A percentile compares a stretch with the other conserved stretches of the same genome.
Conservation (phyloP, 257 asterid genomes). For the Petunia secreta region DNA sequence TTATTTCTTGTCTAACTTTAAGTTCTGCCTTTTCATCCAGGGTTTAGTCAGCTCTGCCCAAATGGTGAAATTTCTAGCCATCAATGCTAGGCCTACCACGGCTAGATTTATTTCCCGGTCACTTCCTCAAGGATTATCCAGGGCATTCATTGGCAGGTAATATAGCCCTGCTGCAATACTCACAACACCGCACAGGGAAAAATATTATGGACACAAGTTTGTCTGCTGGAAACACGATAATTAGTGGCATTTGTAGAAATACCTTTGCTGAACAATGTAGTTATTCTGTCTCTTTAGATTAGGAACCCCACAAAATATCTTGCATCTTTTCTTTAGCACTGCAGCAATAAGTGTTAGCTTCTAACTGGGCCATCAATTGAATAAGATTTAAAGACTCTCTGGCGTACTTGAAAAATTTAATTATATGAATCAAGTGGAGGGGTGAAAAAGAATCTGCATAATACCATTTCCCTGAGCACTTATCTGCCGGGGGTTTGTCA, state of each 20-base stretch:
- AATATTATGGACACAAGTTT: neutral
- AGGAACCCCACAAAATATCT: neutral
- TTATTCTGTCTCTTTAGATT: neutral
- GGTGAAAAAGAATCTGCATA: neutral
- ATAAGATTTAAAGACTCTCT: neutral
- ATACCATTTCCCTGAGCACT: neutral
- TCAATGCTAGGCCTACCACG: conserved; percentile 93
- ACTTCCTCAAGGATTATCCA: conserved; percentile 82
- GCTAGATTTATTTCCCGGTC: conserved; percentile 81
- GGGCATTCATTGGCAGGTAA: conserved; percentile 96
- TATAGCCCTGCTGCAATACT: neutral
- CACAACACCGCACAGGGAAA: neutral
- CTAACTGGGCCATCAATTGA: neutral
- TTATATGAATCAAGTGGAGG: neutral
- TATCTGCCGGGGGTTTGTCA: neutral
- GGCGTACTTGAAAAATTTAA: neutral
- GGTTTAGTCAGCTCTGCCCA: conserved; percentile 98
- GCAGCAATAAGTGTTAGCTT: neutral
- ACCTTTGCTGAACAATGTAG: neutral
- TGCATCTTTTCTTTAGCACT: neutral
- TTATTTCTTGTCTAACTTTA: conserved; percentile 31
- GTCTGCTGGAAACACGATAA: neutral
- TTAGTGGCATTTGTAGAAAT: conserved; percentile 1
- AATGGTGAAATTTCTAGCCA: conserved; percentile 78
- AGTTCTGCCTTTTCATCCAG: conserved; percentile 49